Evolutionary conservation across 176 grass and related monocot species (phyloP).

Genomic region (Alloteropsis semialata): DNA sequence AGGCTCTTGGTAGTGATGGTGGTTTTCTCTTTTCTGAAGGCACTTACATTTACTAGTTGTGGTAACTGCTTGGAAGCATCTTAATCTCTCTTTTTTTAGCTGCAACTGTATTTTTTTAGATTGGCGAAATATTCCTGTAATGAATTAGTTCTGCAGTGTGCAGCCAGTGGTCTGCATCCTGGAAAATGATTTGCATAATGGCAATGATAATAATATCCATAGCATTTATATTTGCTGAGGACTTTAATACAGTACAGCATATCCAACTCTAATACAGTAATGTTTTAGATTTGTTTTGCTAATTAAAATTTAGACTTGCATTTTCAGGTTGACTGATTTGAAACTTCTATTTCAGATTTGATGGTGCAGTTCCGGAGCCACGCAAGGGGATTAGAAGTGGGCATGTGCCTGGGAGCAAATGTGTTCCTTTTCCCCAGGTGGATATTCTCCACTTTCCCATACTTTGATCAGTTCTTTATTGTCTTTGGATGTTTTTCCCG

Average conservation of each 20-base stretch:
- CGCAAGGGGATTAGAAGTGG: slow-evolving; percentile 88
- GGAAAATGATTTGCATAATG: slow-evolving; percentile 15
- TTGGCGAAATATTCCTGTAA: neutral
- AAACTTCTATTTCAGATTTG: slow-evolving; percentile 69
- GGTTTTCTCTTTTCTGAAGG: neutral
- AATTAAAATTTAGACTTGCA: neutral
- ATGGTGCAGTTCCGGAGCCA: slow-evolving; percentile 79
- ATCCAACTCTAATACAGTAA: neutral
- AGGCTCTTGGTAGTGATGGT: neutral
- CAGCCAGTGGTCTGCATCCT: neutral
- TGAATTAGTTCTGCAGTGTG: neutral
- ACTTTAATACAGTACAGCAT: neutral
- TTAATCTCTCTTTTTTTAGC: neutral
- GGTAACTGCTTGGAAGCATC: neutral
- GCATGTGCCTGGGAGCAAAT: slow-evolving; percentile 96
- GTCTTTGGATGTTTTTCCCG: neutral
- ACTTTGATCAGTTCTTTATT: slow-evolving; percentile 2
- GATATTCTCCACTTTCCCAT: slow-evolving; percentile 17
- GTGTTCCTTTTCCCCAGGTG: slow-evolving; percentile 83
- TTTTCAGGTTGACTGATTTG: slow-evolving; percentile 28
- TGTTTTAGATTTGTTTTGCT: neutral
- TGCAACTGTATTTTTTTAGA: neutral
- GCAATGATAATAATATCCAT: neutral
- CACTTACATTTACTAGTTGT: neutral
- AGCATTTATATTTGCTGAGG: neutral